phyloP scores from a whole-genome alignment of 371 early-diverging fungal genomes.

The Coemansia linderi region DNA sequence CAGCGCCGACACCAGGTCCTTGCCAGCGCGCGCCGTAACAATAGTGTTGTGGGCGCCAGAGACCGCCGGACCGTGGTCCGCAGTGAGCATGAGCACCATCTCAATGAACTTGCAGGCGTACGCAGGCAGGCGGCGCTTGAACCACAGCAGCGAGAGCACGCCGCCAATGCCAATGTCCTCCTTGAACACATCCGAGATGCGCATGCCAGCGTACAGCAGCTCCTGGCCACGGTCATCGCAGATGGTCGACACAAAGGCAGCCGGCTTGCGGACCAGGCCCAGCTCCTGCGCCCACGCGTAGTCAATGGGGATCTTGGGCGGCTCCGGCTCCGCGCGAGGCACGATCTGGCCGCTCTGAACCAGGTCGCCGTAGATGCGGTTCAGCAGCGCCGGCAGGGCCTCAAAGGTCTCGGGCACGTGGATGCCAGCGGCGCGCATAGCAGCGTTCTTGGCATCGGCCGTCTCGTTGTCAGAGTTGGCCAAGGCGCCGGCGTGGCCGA shows the following conservation, averaged over 20 bases:
- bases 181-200: constrained; percentile 96
- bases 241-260: constrained; percentile 96
- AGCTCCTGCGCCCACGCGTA: constrained; percentile 98
- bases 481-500: constrained; percentile 96
- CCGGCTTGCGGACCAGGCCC: constrained; percentile 98
- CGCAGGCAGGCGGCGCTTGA: constrained; percentile 93
- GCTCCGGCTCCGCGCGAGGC: constrained; percentile 82
- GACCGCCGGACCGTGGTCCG: constrained; percentile 97
- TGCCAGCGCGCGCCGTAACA: constrained; percentile 97
- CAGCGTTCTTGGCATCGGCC: constrained; percentile 94
- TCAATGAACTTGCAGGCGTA: constrained; percentile 97
- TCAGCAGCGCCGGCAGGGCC: constrained; percentile 82
- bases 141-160: constrained; percentile 95
- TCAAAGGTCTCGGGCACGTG: constrained; percentile 96
- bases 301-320: constrained; percentile 98
- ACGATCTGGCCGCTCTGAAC: constrained; percentile 73
- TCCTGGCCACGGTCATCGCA: constrained; percentile 99
- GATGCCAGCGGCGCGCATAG: constrained; percentile 85
- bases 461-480: constrained; percentile 96
- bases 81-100: constrained; percentile 98
- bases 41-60: constrained; percentile 97
- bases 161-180: constrained; percentile 98
- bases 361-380: constrained; percentile 74
- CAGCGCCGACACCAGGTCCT: constrained; percentile 93
- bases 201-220: constrained; percentile 96